These are phyloP conservation scores for Umbilicus rupestris DNA, from an alignment of 164 flowering plant genomes.

Conservation along the genomic window DNA sequence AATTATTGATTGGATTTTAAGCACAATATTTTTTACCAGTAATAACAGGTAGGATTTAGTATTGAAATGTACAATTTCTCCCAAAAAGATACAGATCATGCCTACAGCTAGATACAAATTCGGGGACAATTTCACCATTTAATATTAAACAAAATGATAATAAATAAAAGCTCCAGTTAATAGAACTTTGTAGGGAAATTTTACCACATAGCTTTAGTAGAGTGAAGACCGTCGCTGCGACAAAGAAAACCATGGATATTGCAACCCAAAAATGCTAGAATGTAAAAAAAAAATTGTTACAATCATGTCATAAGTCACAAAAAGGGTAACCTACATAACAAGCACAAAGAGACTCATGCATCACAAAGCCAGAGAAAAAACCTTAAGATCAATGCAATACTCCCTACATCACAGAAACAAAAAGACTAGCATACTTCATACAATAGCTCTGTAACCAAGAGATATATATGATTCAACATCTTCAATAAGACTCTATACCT, in stretches of 20 bases:
- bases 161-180: background rate
- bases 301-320: background rate
- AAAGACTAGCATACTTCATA: too few species aligned
- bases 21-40: background rate
- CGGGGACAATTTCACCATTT: background rate
- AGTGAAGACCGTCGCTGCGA: slow-evolving; percentile 59
- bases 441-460: too few species aligned
- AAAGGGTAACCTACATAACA: background rate
- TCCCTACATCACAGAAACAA: too few species aligned
- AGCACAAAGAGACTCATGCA: background rate
- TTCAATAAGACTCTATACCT: background rate
- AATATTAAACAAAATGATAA: background rate
- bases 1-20: background rate
- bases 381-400: too few species aligned
- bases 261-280: slow-evolving; percentile 65
- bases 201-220: slow-evolving; percentile 59
- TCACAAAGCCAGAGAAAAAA: too few species aligned
- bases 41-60: background rate
- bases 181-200: background rate
- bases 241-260: slow-evolving; percentile 63
- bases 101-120: background rate
- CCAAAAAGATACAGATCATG: background rate
- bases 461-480: background rate
- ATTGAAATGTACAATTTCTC: background rate
- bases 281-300: slow-evolving; percentile 7